Conservation (phyloP, 2,329 filamentous ascomycete species). For the Fusarium hainanense region DNA sequence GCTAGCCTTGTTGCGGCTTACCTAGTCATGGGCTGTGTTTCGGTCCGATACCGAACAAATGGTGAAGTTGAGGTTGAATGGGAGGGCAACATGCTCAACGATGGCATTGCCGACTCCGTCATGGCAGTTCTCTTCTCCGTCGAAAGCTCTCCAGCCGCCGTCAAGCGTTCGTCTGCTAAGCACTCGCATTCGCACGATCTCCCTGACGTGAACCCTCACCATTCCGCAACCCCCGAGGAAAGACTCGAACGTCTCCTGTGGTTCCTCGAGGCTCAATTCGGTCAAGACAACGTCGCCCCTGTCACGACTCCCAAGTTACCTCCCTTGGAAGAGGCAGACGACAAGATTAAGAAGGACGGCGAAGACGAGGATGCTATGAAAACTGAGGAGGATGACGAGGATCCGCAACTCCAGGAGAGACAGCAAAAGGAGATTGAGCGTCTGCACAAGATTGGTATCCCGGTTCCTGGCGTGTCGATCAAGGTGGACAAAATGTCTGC, state of each 20-base stretch:
- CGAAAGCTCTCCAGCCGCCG: constrained; percentile 92
- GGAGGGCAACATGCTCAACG: constrained; percentile 98
- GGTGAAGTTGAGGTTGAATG: constrained; percentile 92
- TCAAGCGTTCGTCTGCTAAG: constrained; percentile 71
- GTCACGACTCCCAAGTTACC: constrained; percentile 73
- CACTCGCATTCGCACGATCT: constrained; percentile 58
- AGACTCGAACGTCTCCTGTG: constrained; percentile 88
- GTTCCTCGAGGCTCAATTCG: constrained; percentile 98
- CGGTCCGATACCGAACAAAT: constrained; percentile 78
- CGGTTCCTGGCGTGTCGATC: constrained; percentile 89
- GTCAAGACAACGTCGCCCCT: constrained; percentile 81
- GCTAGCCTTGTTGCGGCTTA: constrained; percentile 66
- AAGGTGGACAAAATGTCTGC: constrained; percentile 88
- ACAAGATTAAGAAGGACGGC: constrained; percentile 49
- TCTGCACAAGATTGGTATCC: constrained; percentile 85
- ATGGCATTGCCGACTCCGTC: constrained; percentile 96
- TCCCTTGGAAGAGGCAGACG: constrained; percentile 51
- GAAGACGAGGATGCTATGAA: constrained; percentile 54
- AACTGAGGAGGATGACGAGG: constrained; percentile 51
- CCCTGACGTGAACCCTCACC: constrained; percentile 73
- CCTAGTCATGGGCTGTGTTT: constrained; percentile 89
- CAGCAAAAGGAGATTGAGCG: constrained; percentile 78
- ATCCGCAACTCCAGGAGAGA: constrained; percentile 63
- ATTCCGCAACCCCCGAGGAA: constrained; percentile 76
- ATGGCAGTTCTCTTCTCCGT: constrained; percentile 92